Evolutionary conservation across 495 filamentous ascomycete species (phyloP).

Genomic region (Aspergillus steynii): DNA sequence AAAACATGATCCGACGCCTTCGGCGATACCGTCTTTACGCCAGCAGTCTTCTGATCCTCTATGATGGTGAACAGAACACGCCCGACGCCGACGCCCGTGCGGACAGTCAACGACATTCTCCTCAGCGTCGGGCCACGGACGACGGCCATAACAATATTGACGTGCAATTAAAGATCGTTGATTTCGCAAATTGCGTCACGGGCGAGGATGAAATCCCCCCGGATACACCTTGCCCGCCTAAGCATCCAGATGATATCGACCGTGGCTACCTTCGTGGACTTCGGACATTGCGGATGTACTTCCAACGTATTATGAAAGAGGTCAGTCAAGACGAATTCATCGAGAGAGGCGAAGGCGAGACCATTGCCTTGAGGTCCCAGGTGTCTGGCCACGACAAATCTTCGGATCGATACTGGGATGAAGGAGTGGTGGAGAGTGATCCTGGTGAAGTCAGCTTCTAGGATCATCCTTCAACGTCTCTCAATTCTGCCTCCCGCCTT

Average conservation of each 20-base stretch:
- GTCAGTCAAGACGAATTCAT: constrained; percentile 58
- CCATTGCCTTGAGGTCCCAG: constrained; percentile 36
- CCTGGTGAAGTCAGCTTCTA: constrained; percentile 49
- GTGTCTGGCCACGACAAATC: constrained; percentile 27
- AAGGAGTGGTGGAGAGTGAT: constrained; percentile 46
- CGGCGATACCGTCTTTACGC: constrained; percentile 94
- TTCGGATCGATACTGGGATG: constrained; percentile 44
- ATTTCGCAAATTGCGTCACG: constrained; percentile 97
- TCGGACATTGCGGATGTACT: constrained; percentile 77
- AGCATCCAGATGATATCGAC: constrained; percentile 77
- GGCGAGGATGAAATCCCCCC: constrained; percentile 69
- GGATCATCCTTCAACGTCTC: constrained; percentile 10
- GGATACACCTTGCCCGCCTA: constrained; percentile 74
- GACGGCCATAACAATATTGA: constrained; percentile 49
- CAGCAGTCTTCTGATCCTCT: constrained; percentile 89
- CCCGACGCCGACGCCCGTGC: constrained; percentile 15
- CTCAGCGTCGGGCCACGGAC: constrained; percentile 33
- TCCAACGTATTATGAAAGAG: constrained; percentile 84
- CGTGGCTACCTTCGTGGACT: constrained; percentile 87
- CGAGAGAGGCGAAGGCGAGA: constrained; percentile 51
- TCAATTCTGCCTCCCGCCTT: constrained; percentile 6
- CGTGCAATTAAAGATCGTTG: constrained; percentile 92
- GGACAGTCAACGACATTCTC: constrained; percentile 16
- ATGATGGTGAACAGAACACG: constrained; percentile 69
- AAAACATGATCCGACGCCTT: constrained; percentile 76